These are phyloP conservation scores for Rhizopus arrhizus DNA, from an alignment of 371 early-diverging fungal species.

Conservation along the genomic window DNA sequence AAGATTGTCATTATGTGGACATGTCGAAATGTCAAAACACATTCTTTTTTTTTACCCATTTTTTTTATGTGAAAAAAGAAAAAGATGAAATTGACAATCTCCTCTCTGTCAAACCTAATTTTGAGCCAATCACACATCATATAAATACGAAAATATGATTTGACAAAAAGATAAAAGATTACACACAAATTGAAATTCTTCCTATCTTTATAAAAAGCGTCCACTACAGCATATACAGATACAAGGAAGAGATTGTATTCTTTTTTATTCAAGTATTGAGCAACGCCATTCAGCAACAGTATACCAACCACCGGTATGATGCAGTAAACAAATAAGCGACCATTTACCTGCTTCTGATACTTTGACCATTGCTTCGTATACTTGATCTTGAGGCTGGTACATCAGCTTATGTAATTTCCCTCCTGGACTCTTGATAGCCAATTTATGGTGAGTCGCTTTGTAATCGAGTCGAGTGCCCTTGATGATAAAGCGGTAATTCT, in stretches of 20 bases:
- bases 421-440: slow-evolving; percentile 47
- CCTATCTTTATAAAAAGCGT: no score
- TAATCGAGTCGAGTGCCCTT: slow-evolving; percentile 17
- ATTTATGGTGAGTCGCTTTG: slow-evolving; percentile 35
- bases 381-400: slow-evolving; percentile 50
- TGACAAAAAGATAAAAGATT: no score
- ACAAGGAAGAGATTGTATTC: no score
- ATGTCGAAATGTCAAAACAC: no score
- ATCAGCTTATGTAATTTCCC: slow-evolving; percentile 44
- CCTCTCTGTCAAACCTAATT: not conserved
- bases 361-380: slow-evolving; percentile 38
- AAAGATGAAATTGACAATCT: not conserved
- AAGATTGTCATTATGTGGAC: no score
- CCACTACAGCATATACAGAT: no score
- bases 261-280: not conserved
- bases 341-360: slow-evolving; percentile 46
- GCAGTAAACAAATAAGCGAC: slow-evolving; percentile 44
- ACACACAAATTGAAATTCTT: no score
- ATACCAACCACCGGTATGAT: slow-evolving; percentile 45
- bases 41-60: no score
- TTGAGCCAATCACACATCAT: not conserved
- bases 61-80: not conserved
- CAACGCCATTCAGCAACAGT: slow-evolving; percentile 49
- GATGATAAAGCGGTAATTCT: slow-evolving; percentile 44
- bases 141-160: no score